phyloP scores from a whole-genome alignment of 805 yeast species.

The Saturnispora zaruensis region DNA sequence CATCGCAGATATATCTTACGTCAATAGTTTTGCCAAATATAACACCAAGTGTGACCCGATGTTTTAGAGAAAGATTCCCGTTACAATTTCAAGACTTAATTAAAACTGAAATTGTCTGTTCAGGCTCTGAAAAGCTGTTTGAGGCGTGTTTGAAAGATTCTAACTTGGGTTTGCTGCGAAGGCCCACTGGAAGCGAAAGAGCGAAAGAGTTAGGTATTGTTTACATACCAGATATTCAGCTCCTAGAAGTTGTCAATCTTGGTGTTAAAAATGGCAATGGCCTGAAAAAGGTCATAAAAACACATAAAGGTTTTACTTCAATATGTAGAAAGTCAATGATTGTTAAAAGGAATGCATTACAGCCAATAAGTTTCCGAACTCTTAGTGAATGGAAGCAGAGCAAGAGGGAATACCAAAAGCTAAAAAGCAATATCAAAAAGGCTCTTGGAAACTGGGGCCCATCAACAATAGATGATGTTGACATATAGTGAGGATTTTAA shows the following conservation, averaged over 20 bases:
- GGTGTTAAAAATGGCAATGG: constrained; percentile 56
- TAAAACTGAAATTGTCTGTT: neutral
- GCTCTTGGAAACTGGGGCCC: constrained; percentile 13
- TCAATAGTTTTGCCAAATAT: constrained; percentile 41
- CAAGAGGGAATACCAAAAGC: neutral
- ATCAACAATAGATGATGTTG: constrained; percentile 12
- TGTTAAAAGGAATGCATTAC: neutral
- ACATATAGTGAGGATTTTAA: neutral
- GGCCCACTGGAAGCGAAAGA: constrained; percentile 9
- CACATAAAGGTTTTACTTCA: constrained; percentile 26
- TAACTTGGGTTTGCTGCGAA: constrained; percentile 1
- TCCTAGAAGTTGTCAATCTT: constrained; percentile 38
- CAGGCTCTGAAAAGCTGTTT: constrained; percentile 10
- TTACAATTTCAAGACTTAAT: neutral
- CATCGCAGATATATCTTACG: constrained; percentile 27
- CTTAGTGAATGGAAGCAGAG: constrained; percentile 15
- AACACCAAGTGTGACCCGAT: constrained; percentile 30
- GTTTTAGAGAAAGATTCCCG: constrained; percentile 30
- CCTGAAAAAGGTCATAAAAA: constrained; percentile 35
- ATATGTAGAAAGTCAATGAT: constrained; percentile 13
- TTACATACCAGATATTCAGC: constrained; percentile 16
- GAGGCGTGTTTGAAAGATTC: neutral
- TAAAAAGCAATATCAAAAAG: constrained; percentile 7
- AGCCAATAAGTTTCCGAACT: neutral
- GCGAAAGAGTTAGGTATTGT: constrained; percentile 26